Evolutionary conservation across 345 rosid genomes (phyloP), one percentile per base, ranked within the genome.

Genomic region (Melaleuca quinquenervia): DNA sequence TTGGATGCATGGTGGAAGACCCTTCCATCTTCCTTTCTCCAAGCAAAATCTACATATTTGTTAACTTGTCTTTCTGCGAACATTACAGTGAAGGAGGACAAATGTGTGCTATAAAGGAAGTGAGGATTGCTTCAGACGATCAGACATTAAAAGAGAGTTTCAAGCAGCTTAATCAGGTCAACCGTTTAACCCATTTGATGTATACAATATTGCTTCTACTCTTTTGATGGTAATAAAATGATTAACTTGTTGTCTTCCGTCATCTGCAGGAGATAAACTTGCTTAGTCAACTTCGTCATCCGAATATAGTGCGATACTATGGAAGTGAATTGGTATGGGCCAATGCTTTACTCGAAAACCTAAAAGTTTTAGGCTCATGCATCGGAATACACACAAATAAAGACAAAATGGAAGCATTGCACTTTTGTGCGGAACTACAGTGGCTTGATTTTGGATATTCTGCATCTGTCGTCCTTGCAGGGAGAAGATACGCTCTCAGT

Each of bases 91-190:
- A 92, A 87, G 94, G 93, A 82, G 99, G 99, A 84, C 93, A 94
- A 83, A 94, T 97, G 95, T 97, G 98, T 90, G 99, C 99, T 12
- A 96, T 97, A 87, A 97, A 97, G 89, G 99, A 97, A 94, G 99
- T 96, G 85, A 92, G 84, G 88, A 94, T 95, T 89, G 91, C 93
- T 89, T 90, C 93, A 20, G 99, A 97, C 86, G 98, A 97, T 88
- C 93, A 90, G 89, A 85, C 94, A 41, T 96, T 96, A 51, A 97
- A 89, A 90, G 99, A 97, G 91, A 87, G 96, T 91, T 93, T 94
- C 84, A 97, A 91, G 92, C 99, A 97, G 87, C 91, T 97, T 86
- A 96, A 95, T 90, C 99, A 96, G 98, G 99, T 95, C 82, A 84
- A 53, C 84, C 27, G 62, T 83, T 32, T 26, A 64, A 58, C 84